Evolutionary conservation across 1,284 basidiomycete species (phyloP).

Genomic region (Cutaneotrichosporon sp.): DNA sequence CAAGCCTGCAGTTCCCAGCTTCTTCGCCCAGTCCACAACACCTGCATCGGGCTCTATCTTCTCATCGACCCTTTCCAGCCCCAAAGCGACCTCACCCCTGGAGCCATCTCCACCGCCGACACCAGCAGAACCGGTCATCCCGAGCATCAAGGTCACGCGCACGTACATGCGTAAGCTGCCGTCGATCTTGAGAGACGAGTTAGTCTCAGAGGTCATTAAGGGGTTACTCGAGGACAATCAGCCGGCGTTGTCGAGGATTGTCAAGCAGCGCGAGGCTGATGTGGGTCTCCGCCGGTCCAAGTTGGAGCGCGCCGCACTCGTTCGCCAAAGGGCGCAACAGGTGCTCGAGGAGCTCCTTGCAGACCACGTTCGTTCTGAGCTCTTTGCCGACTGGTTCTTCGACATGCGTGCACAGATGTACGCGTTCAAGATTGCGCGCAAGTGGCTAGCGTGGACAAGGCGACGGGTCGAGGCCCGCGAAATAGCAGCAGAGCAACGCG

Average conservation of each 20-base stretch:
- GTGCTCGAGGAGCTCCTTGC: conserved; percentile 21
- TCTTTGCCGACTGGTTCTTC: conserved; percentile 6
- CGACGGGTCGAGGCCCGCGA: conserved; percentile 18
- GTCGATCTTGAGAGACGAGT: conserved; percentile 23
- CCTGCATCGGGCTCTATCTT: conserved; percentile 2
- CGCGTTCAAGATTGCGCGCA: conserved; percentile 16
- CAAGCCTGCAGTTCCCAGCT: conserved; percentile 12
- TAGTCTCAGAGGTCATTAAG: conserved; percentile 33
- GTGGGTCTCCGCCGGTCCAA: conserved; percentile 22
- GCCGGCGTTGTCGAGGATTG: conserved; percentile 20
- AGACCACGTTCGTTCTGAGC: conserved; percentile 11
- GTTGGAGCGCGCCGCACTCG: conserved; percentile 17
- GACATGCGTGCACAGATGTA: conserved; percentile 16
- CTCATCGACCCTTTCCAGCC: not conserved
- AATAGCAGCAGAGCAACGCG: conserved; percentile 18
- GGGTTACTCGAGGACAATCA: conserved; percentile 23
- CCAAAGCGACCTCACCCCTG: conserved; percentile 9
- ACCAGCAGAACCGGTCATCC: conserved; percentile 10
- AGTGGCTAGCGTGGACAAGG: conserved; percentile 31
- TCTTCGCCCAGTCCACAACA: conserved; percentile 25
- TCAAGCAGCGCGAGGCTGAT: conserved; percentile 32
- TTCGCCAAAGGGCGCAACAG: conserved; percentile 21
- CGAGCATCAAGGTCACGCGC: conserved; percentile 17
- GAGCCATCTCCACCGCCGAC: conserved; percentile 8
- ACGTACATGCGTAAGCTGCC: conserved; percentile 14